Conservation (phyloP, 805 yeast species). For the Metschnikowia amazonensis region DNA sequence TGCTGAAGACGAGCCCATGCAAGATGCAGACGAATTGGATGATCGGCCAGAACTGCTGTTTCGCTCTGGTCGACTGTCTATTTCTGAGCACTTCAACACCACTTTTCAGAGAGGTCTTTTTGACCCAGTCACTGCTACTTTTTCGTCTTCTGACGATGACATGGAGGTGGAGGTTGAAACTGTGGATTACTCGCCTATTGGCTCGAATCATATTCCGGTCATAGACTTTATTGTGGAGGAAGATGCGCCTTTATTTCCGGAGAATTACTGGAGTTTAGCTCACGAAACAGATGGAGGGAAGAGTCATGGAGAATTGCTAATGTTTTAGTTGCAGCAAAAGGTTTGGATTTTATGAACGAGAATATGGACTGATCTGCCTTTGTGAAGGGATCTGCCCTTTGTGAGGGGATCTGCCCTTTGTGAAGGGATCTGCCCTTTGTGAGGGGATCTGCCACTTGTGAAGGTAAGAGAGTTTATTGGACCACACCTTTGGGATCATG, state of each 20-base stretch:
- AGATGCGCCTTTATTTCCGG: conserved; percentile 20
- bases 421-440: no score
- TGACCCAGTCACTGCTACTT: background rate
- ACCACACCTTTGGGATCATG: no score
- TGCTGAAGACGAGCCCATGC: conserved; percentile 8
- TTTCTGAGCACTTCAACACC: background rate
- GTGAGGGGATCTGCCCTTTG: no score
- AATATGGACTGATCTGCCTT: no score
- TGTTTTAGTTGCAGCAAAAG: no score
- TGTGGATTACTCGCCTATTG: background rate
- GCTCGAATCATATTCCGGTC: conserved; percentile 34
- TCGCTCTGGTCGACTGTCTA: background rate
- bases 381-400: no score
- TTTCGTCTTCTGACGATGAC: conserved; percentile 7
- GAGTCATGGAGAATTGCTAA: background rate
- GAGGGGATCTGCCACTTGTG: no score
- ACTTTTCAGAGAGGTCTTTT: conserved; percentile 1
- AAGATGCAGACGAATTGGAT: background rate
- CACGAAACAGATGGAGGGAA: background rate
- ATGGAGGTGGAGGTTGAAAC: conserved; percentile 8
- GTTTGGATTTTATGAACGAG: no score
- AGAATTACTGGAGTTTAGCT: background rate
- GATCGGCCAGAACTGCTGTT: background rate
- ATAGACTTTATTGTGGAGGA: conserved; percentile 40
- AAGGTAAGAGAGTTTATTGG: no score